Base-by-base conservation (phyloP, 129 eudicot species). In the Glebionis coronaria region DNA sequence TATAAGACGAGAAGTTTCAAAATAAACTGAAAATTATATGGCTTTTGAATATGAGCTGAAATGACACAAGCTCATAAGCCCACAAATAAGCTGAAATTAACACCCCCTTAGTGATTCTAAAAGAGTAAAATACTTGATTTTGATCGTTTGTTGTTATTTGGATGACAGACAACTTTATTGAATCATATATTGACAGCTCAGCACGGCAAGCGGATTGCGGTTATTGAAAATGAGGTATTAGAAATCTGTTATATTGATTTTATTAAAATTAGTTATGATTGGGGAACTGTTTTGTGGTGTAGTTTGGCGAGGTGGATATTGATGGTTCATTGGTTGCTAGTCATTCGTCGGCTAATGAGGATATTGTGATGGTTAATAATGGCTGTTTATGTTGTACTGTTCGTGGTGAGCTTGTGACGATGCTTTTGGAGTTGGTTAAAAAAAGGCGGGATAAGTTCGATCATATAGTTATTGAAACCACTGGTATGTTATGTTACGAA, bases 281-380 rank as follows among this genome's bases (percentile, higher is more conserved):
- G 29, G 27, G 54, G 8, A 14, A 27, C 2, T 75, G 47, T 14
- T 16, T 61, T 2, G 21, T 65, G 19, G 27, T 86, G 87, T 89
- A 92, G 98, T 92, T 92, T 78, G 98, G 98, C 70, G 98, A 92
- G 80, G 98, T 92, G 68, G 96, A 92, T 69, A 92, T 92, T 67
- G 98, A 92, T 82, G 82, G 98, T 49, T 88, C 96, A 0, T 80
- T 92, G 62, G 98, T 88, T 61, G 98, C 96, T 21, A 92, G 91
- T 63, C 98, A 92, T 81, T 82, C 96, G 20, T 86, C 98, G 21
- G 84, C 96, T 15, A 86, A 82, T 44, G 96, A 88, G 70, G 96
- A 92, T 14, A 92, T 92, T 67, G 67, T 92, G 35, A 92, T 88
- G 98, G 96, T 92, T 18, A 92, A 80, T 80, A 92, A 88, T 71